These are phyloP conservation scores for Backusella australiensis DNA, from an alignment of 192 early-diverging fungal genomes.

Conservation along the genomic window DNA sequence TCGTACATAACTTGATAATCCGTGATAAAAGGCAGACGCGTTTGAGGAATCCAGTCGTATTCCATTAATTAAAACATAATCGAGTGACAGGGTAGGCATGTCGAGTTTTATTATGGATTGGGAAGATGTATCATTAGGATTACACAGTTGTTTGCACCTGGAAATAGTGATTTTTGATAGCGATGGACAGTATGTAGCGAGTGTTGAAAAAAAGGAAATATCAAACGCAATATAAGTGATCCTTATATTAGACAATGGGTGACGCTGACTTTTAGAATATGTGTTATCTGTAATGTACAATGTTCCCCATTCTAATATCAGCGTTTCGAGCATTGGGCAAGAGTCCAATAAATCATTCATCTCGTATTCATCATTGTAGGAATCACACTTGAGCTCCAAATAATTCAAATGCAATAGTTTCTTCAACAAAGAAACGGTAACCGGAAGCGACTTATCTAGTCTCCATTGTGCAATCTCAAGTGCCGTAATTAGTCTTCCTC, in stretches of 20 bases:
- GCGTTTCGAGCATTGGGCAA: not conserved
- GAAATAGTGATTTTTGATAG: not conserved
- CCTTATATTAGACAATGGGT: not conserved
- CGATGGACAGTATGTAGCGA: not conserved
- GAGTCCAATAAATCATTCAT: not conserved
- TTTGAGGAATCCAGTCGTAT: not conserved
- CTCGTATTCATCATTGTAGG: slow-evolving; percentile 1
- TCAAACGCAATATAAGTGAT: slow-evolving; percentile 6
- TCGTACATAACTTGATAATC: slow-evolving; percentile 2
- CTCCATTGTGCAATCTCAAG: slow-evolving; percentile 10
- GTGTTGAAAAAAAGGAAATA: not conserved
- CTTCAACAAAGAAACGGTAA: not conserved
- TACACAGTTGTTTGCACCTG: not conserved
- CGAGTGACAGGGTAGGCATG: not conserved
- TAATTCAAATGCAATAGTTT: not conserved
- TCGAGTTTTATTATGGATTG: not conserved
- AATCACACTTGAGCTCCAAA: not conserved
- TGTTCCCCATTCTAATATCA: slow-evolving; percentile 5
- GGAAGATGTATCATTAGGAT: not conserved
- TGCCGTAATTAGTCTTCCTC: not conserved
- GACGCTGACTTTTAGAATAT: not conserved
- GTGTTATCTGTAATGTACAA: not conserved
- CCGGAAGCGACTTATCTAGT: not conserved
- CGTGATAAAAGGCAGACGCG: not conserved
- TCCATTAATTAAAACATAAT: not conserved